A percentile compares a stretch with the other conserved stretches of the same genome.
phyloP scores from a whole-genome alignment of 176 grass and related monocot species.

The Avena insularis region DNA sequence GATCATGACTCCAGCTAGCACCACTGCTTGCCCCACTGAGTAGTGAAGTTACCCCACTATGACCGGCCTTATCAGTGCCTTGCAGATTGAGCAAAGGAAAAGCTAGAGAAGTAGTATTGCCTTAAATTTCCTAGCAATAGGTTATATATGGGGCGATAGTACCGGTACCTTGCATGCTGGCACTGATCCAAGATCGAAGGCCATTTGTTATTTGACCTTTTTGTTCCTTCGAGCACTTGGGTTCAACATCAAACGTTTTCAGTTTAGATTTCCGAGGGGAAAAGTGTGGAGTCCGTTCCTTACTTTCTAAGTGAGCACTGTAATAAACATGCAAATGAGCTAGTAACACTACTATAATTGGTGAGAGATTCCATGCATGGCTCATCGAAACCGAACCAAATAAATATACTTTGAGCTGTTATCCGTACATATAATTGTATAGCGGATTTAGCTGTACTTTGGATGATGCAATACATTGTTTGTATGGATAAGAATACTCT shows the following conservation, averaged over 20 bases:
- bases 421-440: background rate
- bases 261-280: constrained; percentile 38
- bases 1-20: too few species aligned
- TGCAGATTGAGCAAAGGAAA: constrained; percentile 45
- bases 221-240: constrained; percentile 31
- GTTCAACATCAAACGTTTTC: constrained; percentile 1
- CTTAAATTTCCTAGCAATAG: background rate
- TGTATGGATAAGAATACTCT: constrained; percentile 27
- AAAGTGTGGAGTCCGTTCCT: constrained; percentile 16
- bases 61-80: background rate
- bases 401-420: background rate
- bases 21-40: too few species aligned
- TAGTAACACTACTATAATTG: background rate
- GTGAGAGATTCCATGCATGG: background rate
- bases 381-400: constrained; percentile 13
- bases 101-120: background rate
- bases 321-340: background rate
- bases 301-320: constrained; percentile 5
- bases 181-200: background rate
- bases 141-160: background rate
- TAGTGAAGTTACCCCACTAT: too few species aligned
- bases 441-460: background rate
- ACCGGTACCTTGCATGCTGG: background rate
- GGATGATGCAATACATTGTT: background rate
- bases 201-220: background rate